Evolutionary conservation across 257 asterid genomes (phyloP).

Genomic region (Solanum ahanhuiri): DNA sequence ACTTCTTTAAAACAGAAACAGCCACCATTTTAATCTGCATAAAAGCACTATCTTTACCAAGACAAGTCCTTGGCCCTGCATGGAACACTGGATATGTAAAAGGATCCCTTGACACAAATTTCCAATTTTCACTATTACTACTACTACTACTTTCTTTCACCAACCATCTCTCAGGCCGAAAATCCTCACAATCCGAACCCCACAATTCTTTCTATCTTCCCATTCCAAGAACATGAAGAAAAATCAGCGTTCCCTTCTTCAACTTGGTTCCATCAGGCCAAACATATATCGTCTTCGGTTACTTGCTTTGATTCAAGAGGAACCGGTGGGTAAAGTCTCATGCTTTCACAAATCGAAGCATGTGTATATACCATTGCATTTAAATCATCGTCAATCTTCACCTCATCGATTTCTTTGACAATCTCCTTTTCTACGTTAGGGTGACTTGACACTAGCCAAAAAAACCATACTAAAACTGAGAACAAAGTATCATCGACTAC

Average conservation of each 20-base stretch:
- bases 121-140: background rate
- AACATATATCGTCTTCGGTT: background rate
- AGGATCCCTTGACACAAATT: background rate
- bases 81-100: background rate
- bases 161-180: background rate
- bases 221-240: background rate
- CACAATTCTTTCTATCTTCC: background rate
- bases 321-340: background rate
- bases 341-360: background rate
- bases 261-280: background rate
- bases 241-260: background rate
- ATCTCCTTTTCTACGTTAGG: background rate
- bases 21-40: background rate
- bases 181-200: background rate
- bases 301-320: background rate
- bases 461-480: background rate
- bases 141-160: background rate
- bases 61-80: conserved; percentile 1
- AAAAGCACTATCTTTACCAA: background rate
- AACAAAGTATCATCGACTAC: background rate
- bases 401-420: background rate
- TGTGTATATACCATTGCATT: background rate
- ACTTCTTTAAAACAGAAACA: background rate
- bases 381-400: background rate
- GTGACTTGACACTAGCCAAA: background rate